Base-by-base conservation (phyloP, 2,329 filamentous ascomycete genomes). In the Clonostachys sp. region DNA sequence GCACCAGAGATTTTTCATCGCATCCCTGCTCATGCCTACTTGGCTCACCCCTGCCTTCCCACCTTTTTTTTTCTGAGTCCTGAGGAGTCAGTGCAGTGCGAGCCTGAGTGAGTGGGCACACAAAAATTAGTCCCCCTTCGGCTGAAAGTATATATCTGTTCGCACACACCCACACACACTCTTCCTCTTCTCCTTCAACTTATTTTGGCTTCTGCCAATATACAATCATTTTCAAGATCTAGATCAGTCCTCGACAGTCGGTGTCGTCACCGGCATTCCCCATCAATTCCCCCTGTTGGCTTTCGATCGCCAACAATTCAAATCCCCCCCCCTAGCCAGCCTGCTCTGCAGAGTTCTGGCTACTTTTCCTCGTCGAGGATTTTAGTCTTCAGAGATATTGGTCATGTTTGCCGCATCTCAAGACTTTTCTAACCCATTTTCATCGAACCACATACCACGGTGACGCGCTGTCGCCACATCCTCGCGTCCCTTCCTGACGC, bases 381-480 rank as follows among this genome's bases (percentile, higher is more conserved):
- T 34, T 14, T 41, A 67, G 63, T 49, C 55, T 55, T 52, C 50
- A 50, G 48, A 54, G 54, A 64, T 58, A 65, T 65, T 63, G 61
- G 66, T 67, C 65, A 81, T 81, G 78, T 81, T 77, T 65, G 72
- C 73, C 67, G 69, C 70, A 73, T 71, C 70, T 75, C 74, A 68
- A 74, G 69, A 68, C 61, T 69, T 66, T 65, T 72, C 68, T 65
- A 75, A 72, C 67, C 74, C 71, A 73, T 75, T 73, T 72, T 74
- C 74, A 63, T 74, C 75, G 76, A 75, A 79, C 71, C 73, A 76
- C 72, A 79, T 77, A 78, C 74, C 75, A 72, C 78, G 78, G 77
- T 81, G 78, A 81, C 76, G 66, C 69, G 70, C 64, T 62, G 71
- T 66, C 66, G 67, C 66, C 63, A 64, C 67, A 70, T 63, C 65